Percentiles rank a stretch among this genome's conserved stretches.
phyloP scores from a whole-genome alignment of 371 early-diverging fungal genomes.

The Mortierella sp. region DNA sequence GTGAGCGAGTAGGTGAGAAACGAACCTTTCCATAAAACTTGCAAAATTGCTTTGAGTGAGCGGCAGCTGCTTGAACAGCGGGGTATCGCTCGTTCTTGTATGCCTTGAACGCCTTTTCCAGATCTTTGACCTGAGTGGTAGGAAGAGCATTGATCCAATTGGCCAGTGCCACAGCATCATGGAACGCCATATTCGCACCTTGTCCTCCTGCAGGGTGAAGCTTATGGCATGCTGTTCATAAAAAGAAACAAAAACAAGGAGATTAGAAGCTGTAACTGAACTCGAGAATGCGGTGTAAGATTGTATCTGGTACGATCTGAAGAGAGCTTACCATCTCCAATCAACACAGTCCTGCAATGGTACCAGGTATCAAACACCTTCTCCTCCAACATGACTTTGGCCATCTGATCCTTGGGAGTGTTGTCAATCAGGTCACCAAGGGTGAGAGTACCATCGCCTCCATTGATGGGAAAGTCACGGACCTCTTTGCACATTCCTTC shows the following conservation, averaged over 20 bases:
- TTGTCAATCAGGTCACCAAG: slow-evolving; percentile 24
- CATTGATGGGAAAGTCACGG: slow-evolving; percentile 15
- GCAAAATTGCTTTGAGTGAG: background rate
- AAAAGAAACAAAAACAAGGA: background rate
- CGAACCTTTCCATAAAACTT: background rate
- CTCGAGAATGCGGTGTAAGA: too few species aligned
- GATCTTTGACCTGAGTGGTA: background rate
- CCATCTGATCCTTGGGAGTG: slow-evolving; percentile 17
- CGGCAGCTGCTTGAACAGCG: background rate
- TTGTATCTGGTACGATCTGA: too few species aligned
- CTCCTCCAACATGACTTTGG: slow-evolving; percentile 30
- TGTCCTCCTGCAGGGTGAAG: background rate
- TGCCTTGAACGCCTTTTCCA: background rate
- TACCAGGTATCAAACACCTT: slow-evolving; percentile 35
- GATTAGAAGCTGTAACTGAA: background rate
- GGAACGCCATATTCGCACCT: background rate
- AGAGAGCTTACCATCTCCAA: slow-evolving; percentile 26
- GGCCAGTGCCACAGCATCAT: background rate
- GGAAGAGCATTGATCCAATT: background rate
- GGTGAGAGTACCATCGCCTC: slow-evolving; percentile 14
- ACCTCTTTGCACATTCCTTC: slow-evolving; percentile 26
- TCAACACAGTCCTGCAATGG: slow-evolving; percentile 16
- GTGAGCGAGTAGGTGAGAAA: too few species aligned
- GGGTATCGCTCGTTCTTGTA: background rate
- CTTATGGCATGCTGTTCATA: background rate